Evolutionary conservation across 495 filamentous ascomycete species (phyloP).

Genomic region (Talaromyces borbonicus): DNA sequence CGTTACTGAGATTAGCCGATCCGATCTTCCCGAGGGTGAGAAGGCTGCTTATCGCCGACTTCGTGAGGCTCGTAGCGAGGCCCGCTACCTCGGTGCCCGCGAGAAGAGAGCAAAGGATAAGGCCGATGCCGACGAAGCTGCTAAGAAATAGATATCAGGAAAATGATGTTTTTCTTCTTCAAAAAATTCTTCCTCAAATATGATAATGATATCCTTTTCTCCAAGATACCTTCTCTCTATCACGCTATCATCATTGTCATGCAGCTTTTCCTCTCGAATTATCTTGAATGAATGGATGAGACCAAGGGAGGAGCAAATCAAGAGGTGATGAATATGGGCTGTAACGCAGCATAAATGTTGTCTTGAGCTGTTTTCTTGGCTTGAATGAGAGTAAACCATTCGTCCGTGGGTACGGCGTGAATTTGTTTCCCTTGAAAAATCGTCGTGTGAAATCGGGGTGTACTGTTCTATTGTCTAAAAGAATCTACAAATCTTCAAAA

Average conservation of each 20-base stretch:
- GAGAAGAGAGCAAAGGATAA: constrained; percentile 92
- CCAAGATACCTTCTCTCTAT: background rate
- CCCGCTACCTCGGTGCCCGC: constrained; percentile 67
- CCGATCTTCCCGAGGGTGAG: constrained; percentile 63
- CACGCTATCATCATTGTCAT: background rate
- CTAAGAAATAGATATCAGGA: constrained; percentile 73
- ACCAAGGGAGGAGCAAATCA: too few relatives aligned
- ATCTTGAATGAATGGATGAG: too few relatives aligned
- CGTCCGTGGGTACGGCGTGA: constrained; percentile 8
- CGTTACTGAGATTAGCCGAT: constrained; percentile 71
- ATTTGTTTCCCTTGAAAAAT: background rate
- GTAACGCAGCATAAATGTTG: too few relatives aligned
- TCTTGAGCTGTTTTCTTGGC: too few relatives aligned
- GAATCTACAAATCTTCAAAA: too few relatives aligned
- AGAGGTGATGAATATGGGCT: too few relatives aligned
- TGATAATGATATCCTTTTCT: constrained; percentile 10
- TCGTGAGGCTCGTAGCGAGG: constrained; percentile 77
- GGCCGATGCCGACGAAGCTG: constrained; percentile 76
- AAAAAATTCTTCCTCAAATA: constrained; percentile 3
- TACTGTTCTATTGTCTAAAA: constrained; percentile 6
- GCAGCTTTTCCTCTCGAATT: too few relatives aligned
- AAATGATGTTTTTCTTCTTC: constrained; percentile 5
- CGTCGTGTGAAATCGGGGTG: constrained; percentile 1
- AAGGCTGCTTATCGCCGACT: constrained; percentile 80
- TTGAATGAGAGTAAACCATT: constrained; percentile 1